Percentiles rank a stretch among this genome's conserved stretches.
These are phyloP conservation scores for Aspergillus ruber DNA, from an alignment of 2,329 filamentous ascomycete genomes.

Conservation along the genomic window DNA sequence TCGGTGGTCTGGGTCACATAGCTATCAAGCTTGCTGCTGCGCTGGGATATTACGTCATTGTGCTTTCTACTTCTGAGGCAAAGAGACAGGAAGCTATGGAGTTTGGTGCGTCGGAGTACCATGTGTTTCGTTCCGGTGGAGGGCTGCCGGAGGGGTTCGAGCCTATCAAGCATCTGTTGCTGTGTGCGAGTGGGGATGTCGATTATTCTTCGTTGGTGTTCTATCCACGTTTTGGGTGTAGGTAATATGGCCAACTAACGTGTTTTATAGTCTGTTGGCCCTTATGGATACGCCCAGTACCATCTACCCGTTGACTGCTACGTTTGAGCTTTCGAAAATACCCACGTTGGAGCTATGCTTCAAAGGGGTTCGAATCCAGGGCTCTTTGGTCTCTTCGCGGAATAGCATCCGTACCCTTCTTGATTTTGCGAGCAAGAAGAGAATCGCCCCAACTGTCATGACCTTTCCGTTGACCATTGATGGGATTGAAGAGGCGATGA, in stretches of 20 bases:
- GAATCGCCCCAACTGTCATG: constrained; percentile 58
- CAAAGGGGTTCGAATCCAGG: constrained; percentile 54
- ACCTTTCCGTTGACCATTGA: constrained; percentile 52
- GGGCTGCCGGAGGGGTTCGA: constrained; percentile 4
- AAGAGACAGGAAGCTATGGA: constrained; percentile 16
- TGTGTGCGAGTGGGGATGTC: constrained; percentile 7
- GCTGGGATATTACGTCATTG: constrained; percentile 52
- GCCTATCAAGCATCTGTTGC: constrained; percentile 12
- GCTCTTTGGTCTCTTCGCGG: constrained; percentile 57
- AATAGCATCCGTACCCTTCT: constrained; percentile 59
- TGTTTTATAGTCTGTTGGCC: constrained; percentile 9
- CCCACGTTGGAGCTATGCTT: constrained; percentile 43
- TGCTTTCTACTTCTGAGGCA: constrained; percentile 12
- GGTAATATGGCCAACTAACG: not conserved
- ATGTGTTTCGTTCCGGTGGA: constrained; percentile 25
- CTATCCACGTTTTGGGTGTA: not conserved
- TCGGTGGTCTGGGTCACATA: constrained; percentile 66
- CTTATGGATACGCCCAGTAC: constrained; percentile 19
- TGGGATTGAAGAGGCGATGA: constrained; percentile 42
- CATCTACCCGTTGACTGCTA: constrained; percentile 24
- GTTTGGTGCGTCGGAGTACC: constrained; percentile 58
- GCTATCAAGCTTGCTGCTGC: constrained; percentile 62
- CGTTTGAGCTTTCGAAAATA: constrained; percentile 12
- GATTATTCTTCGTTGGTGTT: constrained; percentile 11
- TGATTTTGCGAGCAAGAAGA: constrained; percentile 54